Percentiles rank a stretch among this genome's conserved stretches.
These are phyloP conservation scores for Eragrostis curvula DNA, from an alignment of 176 grass and related monocot species.

Conservation along the genomic window DNA sequence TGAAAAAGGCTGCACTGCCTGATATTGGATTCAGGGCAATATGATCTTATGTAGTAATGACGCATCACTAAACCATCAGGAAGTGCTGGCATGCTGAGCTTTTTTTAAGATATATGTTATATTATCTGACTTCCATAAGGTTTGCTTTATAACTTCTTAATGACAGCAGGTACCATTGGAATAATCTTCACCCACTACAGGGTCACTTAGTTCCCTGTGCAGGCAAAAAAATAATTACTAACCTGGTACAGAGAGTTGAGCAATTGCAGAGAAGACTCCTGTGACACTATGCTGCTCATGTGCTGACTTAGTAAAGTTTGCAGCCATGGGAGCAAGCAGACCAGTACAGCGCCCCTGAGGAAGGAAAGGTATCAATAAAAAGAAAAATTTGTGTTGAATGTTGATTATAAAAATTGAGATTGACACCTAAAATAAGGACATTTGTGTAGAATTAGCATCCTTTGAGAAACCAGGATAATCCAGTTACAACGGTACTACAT, in stretches of 20 bases:
- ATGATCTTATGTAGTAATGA: background rate
- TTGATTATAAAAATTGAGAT: background rate
- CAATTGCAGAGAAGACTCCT: constrained; percentile 74
- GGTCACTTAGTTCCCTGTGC: background rate
- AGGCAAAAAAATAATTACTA: constrained; percentile 6
- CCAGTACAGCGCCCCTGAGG: constrained; percentile 63
- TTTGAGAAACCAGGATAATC: constrained; percentile 8
- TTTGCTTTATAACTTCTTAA: background rate
- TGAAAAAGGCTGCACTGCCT: background rate
- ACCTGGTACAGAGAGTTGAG: constrained; percentile 96
- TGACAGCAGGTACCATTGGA: background rate
- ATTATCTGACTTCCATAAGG: background rate
- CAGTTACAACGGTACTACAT: constrained; percentile 7
- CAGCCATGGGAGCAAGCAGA: constrained; percentile 82
- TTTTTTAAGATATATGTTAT: background rate
- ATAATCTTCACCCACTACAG: background rate
- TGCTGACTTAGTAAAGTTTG: constrained; percentile 76
- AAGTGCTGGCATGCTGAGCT: background rate
- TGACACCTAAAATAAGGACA: background rate
- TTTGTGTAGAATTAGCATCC: background rate
- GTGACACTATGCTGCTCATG: constrained; percentile 81
- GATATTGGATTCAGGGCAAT: background rate
- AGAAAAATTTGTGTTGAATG: background rate
- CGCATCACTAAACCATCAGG: background rate
- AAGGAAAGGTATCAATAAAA: constrained; percentile 10